Percentiles rank a stretch among this genome's conserved stretches.
Conservation (phyloP, 2,329 filamentous ascomycete genomes). For the Aspergillus luchuensis region DNA sequence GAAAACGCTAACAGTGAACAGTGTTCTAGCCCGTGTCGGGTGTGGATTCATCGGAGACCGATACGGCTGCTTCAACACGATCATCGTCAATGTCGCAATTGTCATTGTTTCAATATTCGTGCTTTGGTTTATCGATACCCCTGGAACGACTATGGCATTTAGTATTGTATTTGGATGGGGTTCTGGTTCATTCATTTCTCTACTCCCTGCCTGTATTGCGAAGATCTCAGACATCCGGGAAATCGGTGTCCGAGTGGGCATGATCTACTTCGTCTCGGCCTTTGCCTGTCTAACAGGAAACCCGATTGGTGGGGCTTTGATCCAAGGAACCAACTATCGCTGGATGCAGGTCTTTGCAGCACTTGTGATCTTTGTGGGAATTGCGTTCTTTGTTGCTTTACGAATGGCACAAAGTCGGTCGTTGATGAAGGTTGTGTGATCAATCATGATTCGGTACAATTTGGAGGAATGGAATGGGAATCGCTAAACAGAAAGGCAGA, state of each 20-base stretch:
- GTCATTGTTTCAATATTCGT: too few relatives aligned
- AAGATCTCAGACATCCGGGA: background rate
- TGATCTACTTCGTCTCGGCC: slow-evolving; percentile 49
- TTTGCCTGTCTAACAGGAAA: slow-evolving; percentile 65
- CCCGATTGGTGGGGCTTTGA: slow-evolving; percentile 62
- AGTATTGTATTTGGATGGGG: background rate
- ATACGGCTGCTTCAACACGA: background rate
- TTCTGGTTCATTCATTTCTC: too few relatives aligned
- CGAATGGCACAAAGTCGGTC: background rate
- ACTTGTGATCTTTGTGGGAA: background rate
- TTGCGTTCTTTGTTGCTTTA: background rate
- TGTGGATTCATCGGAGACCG: background rate
- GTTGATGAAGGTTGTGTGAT: too few relatives aligned
- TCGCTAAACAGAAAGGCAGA: too few relatives aligned
- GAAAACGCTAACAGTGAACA: background rate
- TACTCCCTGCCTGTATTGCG: background rate
- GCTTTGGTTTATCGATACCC: too few relatives aligned
- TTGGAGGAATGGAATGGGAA: too few relatives aligned
- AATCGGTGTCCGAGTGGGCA: slow-evolving; percentile 19
- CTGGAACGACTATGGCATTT: background rate
- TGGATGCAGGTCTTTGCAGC: background rate
- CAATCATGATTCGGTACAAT: too few relatives aligned
- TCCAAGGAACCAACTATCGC: background rate
- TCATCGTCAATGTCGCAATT: background rate
- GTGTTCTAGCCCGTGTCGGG: background rate